Evolutionary conservation across 495 filamentous ascomycete species (phyloP).

Genomic region (Lophiotrema nucula): DNA sequence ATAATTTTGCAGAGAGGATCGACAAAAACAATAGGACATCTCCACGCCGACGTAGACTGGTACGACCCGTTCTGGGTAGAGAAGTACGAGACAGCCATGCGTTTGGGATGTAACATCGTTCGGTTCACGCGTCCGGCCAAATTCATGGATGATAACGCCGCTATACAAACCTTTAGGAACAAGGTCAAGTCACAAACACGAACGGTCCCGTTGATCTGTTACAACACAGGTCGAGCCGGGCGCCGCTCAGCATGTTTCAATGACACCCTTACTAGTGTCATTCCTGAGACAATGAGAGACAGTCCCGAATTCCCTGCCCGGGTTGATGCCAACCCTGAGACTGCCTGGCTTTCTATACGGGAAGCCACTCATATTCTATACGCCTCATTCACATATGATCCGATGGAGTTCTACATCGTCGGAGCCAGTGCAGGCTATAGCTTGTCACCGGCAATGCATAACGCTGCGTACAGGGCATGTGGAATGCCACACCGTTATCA

Average conservation of each 20-base stretch:
- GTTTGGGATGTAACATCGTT: constrained; percentile 68
- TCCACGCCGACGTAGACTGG: constrained; percentile 52
- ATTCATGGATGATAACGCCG: constrained; percentile 57
- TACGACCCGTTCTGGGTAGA: constrained; percentile 55
- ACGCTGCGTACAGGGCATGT: constrained; percentile 67
- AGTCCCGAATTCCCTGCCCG: constrained; percentile 25
- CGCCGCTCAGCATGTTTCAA: constrained; percentile 68
- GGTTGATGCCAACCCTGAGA: constrained; percentile 46
- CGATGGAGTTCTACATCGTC: constrained; percentile 71
- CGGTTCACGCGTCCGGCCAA: constrained; percentile 64
- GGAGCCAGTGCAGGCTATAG: constrained; percentile 73
- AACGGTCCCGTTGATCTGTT: constrained; percentile 62
- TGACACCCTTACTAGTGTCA: constrained; percentile 64
- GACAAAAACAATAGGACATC: constrained; percentile 74
- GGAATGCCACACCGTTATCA: constrained; percentile 72
- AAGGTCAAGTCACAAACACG: constrained; percentile 46
- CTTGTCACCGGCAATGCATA: constrained; percentile 77
- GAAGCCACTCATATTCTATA: constrained; percentile 58
- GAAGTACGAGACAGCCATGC: constrained; percentile 48
- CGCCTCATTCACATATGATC: constrained; percentile 58
- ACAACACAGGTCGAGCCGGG: constrained; percentile 68
- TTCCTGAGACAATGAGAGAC: constrained; percentile 45
- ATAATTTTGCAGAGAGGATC: constrained; percentile 60
- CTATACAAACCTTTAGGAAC: constrained; percentile 55
- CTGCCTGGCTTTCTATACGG: constrained; percentile 47